Conservation (phyloP, 2,329 filamentous ascomycete species). For the Ophioceras dolichostomum region DNA sequence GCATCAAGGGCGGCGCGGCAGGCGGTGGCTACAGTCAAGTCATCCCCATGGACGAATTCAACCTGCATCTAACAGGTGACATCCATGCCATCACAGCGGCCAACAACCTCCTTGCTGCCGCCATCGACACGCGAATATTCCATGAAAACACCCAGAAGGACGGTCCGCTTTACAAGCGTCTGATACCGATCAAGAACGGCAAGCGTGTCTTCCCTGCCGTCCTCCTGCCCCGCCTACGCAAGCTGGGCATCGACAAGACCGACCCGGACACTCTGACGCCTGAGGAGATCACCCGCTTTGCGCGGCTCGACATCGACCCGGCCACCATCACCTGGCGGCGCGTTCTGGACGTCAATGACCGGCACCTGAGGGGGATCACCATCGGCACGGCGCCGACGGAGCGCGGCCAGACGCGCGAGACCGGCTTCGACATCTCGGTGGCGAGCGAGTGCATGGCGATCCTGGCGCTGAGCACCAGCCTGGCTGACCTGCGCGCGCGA, state of each 20-base stretch:
- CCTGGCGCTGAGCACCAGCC: conserved; percentile 77
- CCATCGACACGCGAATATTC: conserved; percentile 96
- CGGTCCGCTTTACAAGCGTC: conserved; percentile 69
- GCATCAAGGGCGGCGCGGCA: conserved; percentile 96
- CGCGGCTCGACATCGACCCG: conserved; percentile 91
- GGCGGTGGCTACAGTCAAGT: conserved; percentile 98
- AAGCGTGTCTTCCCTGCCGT: conserved; percentile 76
- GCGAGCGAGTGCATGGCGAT: conserved; percentile 98
- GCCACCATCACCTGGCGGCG: conserved; percentile 96
- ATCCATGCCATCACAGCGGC: conserved; percentile 96
- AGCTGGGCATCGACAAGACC: conserved; percentile 92
- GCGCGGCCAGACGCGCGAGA: conserved; percentile 77
- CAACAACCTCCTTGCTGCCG: conserved; percentile 92
- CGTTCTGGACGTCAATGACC: conserved; percentile 94
- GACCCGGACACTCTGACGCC: conserved; percentile 81
- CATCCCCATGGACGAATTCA: conserved; percentile 99
- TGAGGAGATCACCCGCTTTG: conserved; percentile 80
- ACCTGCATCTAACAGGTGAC: conserved; percentile 92
- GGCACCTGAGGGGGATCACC: conserved; percentile 80
- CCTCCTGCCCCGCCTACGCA: conserved; percentile 89
- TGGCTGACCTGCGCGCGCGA: conserved; percentile 83
- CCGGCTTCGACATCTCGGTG: conserved; percentile 95
- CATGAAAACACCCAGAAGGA: conserved; percentile 95
- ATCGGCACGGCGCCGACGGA: conserved; percentile 83
- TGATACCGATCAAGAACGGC: conserved; percentile 85